Base-by-base conservation (phyloP, 306 rosid species). In the Pterocarpus santalinus region DNA sequence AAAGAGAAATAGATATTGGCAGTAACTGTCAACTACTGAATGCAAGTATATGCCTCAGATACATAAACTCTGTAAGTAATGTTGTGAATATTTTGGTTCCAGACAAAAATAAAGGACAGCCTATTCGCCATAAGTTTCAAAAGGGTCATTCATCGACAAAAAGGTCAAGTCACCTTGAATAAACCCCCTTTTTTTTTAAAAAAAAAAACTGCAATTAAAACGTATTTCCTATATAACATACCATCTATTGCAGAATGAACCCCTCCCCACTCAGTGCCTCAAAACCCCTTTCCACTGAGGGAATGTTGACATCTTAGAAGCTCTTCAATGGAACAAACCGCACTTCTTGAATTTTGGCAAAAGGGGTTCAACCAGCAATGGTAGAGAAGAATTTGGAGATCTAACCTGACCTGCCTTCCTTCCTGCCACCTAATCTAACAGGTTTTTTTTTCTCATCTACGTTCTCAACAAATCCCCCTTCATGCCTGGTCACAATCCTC, bases 361-460 rank as follows among this genome's bases (percentile, higher is more conserved):
- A 74, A 47, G 38, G 66, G 88, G 79, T 81, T 81, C 72, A 61
- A 84, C 85, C 63, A 56, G 68, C 79, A 72, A 81, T 52, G 73
- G 72, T 49, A 53, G 79, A 58, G 65, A 62, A 71, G 28, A 58
- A 58, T 34, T 38, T 55, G 28, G 61, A 80, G 13, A 22, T 57
- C 82, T 86, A 78, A 79, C 65, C 85, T 28, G 82, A 64, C 36
- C 90, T 86, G n/a, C 99, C 98, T 87, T 90, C 98, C 84, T 95
- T 96, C 86, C 99, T 88, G 83, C 97, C 84, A 36, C 94, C 85
- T 64, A 90, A 15, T 88, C 86, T 88, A 32, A 82, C 10, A 5
- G 90, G 85, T 76, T 84, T 89, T 28, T 69, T 82, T 64, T 81
- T 87, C 71, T 60, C 88, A 28, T 84, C 72, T 69, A 85, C 44